Evolutionary conservation across 1,139 yeast species (phyloP), one percentile per base, ranked within the genome.

Genomic region (Yarrowia galli): DNA sequence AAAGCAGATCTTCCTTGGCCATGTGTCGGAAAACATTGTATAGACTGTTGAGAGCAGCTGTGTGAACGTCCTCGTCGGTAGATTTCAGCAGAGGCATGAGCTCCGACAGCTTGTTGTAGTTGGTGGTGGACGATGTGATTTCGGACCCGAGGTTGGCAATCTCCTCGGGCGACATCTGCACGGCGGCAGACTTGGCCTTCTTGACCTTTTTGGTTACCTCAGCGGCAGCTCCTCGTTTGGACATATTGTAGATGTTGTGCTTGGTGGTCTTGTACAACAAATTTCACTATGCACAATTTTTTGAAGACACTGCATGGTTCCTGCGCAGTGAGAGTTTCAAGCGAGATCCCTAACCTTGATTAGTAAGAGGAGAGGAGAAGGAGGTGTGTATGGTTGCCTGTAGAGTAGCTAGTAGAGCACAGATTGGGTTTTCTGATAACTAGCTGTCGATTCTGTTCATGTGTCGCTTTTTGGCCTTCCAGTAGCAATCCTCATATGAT

Each of bases 1-100:
- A 76, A 69, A 91, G 78, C 66, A 82, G 80, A 3, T 85, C 85
- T 13, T 82, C 79, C 54, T 81, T 79, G 68, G 88, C 81, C 56
- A 91, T 76, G 67, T 81, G 80, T 69, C 85, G 86, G 77, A 91
- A 92, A 8, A 86, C 76, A 71, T 85, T 85, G 73, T 80, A 84
- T 35, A 91, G 74, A 0, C 85, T 80, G 88, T 80, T 48, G 89
- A 74, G 3, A 68, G 68, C 35, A 67, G 68, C 48, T 67, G 72
- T 46, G 67, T 68, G 67, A 53, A 67, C 58, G 79, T 73, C 45
- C 69, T 73, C 69, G 42, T 79, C 75, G 23, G 81, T 72, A 4
- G 69, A 65, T 15, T 77, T 76, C 60, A 82, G 79, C 67, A 81
- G 83, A 8, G 78, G 78, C 23, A 87, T 71, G 42, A 89, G 76